Conservation (phyloP, 73 alveolate genomes). For the Stentor coeruleus region DNA sequence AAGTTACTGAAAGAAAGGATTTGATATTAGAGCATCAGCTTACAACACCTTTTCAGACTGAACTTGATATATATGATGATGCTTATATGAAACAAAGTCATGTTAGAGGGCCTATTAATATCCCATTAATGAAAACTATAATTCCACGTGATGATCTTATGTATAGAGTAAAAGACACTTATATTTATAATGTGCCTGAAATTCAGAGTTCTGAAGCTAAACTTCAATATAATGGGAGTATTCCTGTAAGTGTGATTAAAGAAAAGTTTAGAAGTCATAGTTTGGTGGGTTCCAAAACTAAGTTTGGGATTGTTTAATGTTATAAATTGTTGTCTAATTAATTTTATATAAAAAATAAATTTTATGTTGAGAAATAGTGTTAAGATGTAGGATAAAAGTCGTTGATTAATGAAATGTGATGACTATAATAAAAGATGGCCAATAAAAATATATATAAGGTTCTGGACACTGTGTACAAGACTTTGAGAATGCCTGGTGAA, state of each 20-base stretch:
- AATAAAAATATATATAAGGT: no score
- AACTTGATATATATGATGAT: background rate
- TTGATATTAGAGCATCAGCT: background rate
- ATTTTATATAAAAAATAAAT: no score
- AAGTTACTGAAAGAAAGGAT: background rate
- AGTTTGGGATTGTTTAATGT: no score
- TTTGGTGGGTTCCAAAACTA: no score
- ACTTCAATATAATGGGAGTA: background rate
- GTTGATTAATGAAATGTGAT: no score
- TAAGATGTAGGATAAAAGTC: no score
- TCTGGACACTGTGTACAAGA: no score
- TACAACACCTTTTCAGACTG: background rate
- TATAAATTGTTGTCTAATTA: no score
- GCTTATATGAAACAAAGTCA: constrained; percentile 8
- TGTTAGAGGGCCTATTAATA: constrained; percentile 19
- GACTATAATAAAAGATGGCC: no score
- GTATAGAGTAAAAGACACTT: constrained; percentile 7
- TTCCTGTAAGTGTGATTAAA: background rate
- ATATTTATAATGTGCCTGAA: constrained; percentile 6
- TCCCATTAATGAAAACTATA: background rate
- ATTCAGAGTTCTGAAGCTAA: background rate
- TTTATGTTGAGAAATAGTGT: no score
- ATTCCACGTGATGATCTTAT: background rate
- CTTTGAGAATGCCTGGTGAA: no score
- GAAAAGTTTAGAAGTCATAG: background rate